Evolutionary conservation across 495 filamentous ascomycete species (phyloP), one percentile per base, ranked within the genome.

Genomic region (Xylaria longipes): DNA sequence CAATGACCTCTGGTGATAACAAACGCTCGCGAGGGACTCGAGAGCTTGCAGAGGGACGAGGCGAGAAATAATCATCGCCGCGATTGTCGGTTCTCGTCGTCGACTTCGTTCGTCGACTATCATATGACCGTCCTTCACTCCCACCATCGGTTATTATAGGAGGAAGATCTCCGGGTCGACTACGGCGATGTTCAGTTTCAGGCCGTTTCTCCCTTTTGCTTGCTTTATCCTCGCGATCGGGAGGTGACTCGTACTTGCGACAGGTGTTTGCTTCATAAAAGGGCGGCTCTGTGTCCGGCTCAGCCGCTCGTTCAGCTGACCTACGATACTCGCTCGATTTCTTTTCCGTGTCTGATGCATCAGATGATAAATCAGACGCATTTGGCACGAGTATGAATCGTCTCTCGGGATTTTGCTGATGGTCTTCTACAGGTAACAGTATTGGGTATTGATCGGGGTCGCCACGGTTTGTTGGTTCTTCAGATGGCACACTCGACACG

Each of bases 381-480:
- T 74, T 78, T 12, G 79, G 68, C 5, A 86, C 72, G 54, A 84
- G 60, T 0, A 86, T 79, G 39, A 86, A 86, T 27, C 84, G 79
- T 33, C 84, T 80, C 77, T 86, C 84, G 12, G 83, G 80, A 63
- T 86, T 86, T 63, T 81, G 65, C 35, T 85, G 81, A 72, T 80
- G 77, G 31, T 70, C 68, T 3, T 70, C 31, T 2, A 85, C 79
- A 4, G 77, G 77, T 9, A 83, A 60, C 1, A 86, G 27, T 56
- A 86, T 78, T 5, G 82, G 82, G 12, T 73, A 69, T 61, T 86
- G 84, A 25, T 86, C 82, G 35, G 80, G 71, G 22, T 84, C 81
- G 29, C 84, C 84, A 14, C 80, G 80, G 22, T 82, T 71, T 65
- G 78, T 71, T 57, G 83, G 80, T 48, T 84, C 84, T 65, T 84